phyloP scores from a whole-genome alignment of 306 rosid genomes.

The Styphnolobium japonicum region DNA sequence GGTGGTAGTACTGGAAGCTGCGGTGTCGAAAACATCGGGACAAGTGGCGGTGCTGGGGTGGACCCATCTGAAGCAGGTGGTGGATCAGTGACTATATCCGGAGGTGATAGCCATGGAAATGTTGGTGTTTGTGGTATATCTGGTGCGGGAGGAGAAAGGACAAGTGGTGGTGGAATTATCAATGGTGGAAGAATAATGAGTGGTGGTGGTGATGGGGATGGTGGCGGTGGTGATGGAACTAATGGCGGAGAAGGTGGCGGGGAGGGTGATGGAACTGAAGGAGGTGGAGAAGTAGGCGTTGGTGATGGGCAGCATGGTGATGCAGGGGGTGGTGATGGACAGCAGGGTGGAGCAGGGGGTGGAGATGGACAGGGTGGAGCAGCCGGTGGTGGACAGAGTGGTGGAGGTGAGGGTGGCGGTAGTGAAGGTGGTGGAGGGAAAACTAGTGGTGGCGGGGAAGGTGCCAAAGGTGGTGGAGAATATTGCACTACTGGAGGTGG shows the following conservation, averaged over 20 bases:
- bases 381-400: not conserved
- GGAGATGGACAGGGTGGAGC: constrained; percentile 21
- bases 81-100: constrained; percentile 22
- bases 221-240: constrained; percentile 31
- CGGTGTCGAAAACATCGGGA: constrained; percentile 50
- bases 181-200: constrained; percentile 24
- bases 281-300: not conserved
- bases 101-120: constrained; percentile 53
- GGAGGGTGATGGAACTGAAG: constrained; percentile 16
- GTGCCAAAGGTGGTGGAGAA: not conserved
- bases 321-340: not conserved
- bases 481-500: not conserved
- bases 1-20: constrained; percentile 37
- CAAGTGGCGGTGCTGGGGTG: constrained; percentile 49
- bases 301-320: not conserved
- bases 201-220: constrained; percentile 27
- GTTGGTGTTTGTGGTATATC: constrained; percentile 32
- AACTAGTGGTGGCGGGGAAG: not conserved
- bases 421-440: constrained; percentile 12
- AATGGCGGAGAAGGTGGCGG: constrained; percentile 30
- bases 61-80: constrained; percentile 36
- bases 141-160: constrained; percentile 40
- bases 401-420: not conserved
- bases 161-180: constrained; percentile 46
- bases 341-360: not conserved